Conservation (phyloP, 441 rosid genomes). For the Geranium incanum region DNA sequence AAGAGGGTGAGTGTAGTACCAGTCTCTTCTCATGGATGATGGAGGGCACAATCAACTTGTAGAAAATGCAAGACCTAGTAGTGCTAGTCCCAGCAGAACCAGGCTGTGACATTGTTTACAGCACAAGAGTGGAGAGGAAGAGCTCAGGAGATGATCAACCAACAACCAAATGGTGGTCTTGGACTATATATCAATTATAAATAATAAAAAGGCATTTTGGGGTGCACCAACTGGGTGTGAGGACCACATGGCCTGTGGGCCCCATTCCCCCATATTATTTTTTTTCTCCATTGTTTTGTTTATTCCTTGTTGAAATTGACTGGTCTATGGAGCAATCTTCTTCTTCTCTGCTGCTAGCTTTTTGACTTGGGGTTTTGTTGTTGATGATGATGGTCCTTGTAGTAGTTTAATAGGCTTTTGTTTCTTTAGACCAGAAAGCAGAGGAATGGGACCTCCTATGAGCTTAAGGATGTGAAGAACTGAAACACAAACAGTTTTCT, state of each 20-base stretch:
- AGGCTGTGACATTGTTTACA: constrained; percentile 12
- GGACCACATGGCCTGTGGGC: constrained; percentile 10
- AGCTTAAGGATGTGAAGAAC: not conserved
- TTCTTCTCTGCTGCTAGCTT: not conserved
- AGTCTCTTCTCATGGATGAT: constrained; percentile 10
- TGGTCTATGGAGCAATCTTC: constrained; percentile 1
- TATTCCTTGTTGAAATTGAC: constrained; percentile 4
- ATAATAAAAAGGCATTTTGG: not conserved
- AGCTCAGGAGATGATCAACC: constrained; percentile 8
- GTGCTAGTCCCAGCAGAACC: not conserved
- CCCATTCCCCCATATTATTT: not conserved
- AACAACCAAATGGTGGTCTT: constrained; percentile 6
- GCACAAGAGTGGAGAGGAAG: not conserved
- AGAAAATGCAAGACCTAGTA: constrained; percentile 9
- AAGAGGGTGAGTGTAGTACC: constrained; percentile 3
- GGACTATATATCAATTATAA: constrained; percentile 6
- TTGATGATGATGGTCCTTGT: not conserved
- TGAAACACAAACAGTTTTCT: not conserved
- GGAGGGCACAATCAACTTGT: constrained; percentile 10
- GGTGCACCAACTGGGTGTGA: constrained; percentile 10
- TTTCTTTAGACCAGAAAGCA: constrained; percentile 4
- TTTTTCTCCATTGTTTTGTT: not conserved
- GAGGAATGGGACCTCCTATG: not conserved
- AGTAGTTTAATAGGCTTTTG: not conserved
- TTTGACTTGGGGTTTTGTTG: constrained; percentile 1